A percentile compares a stretch with the other conserved stretches of the same genome.
Conservation (phyloP, 2,329 filamentous ascomycete species). For the Teratosphaeria destructans region DNA sequence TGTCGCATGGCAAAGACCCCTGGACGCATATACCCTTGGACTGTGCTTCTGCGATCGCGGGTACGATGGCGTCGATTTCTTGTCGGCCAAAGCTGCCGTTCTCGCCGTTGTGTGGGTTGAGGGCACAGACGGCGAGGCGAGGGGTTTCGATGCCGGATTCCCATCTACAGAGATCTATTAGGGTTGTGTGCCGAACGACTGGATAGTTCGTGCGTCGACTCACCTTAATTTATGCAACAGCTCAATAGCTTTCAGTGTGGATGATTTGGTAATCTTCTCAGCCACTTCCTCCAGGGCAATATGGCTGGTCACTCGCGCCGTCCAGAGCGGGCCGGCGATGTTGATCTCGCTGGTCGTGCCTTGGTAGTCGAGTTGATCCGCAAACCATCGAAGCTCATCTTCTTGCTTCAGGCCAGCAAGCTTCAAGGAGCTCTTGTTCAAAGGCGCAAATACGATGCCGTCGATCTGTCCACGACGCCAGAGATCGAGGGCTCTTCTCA, state of each 20-base stretch:
- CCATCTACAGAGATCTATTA: slow-evolving; percentile 1
- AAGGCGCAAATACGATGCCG: slow-evolving; percentile 8
- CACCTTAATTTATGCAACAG: slow-evolving; percentile 5
- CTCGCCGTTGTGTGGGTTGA: slow-evolving; percentile 11
- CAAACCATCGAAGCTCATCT: slow-evolving; percentile 10
- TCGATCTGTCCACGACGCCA: slow-evolving; percentile 4
- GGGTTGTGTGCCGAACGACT: not conserved
- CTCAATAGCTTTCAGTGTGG: slow-evolving; percentile 6
- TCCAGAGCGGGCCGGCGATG: slow-evolving; percentile 7
- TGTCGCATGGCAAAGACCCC: slow-evolving; percentile 8
- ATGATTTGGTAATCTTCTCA: slow-evolving; percentile 2
- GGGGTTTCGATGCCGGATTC: slow-evolving; percentile 8
- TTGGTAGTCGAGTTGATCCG: slow-evolving; percentile 4
- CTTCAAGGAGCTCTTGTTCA: slow-evolving; percentile 11
- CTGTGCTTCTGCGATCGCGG: slow-evolving; percentile 4
- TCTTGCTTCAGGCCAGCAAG: slow-evolving; percentile 9
- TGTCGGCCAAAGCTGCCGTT: slow-evolving; percentile 7
- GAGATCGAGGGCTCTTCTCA: slow-evolving; percentile 4
- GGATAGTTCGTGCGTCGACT: not conserved
- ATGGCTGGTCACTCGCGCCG: slow-evolving; percentile 8
- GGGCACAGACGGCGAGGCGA: slow-evolving; percentile 6
- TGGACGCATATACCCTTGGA: slow-evolving; percentile 6
- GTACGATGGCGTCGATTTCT: slow-evolving; percentile 9
- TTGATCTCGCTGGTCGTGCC: slow-evolving; percentile 11
- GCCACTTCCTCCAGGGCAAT: slow-evolving; percentile 5